A percentile compares a stretch with the other conserved stretches of the same genome.
Conservation (phyloP, 148 eudicot species). For the Rhododendron ferrugineum region DNA sequence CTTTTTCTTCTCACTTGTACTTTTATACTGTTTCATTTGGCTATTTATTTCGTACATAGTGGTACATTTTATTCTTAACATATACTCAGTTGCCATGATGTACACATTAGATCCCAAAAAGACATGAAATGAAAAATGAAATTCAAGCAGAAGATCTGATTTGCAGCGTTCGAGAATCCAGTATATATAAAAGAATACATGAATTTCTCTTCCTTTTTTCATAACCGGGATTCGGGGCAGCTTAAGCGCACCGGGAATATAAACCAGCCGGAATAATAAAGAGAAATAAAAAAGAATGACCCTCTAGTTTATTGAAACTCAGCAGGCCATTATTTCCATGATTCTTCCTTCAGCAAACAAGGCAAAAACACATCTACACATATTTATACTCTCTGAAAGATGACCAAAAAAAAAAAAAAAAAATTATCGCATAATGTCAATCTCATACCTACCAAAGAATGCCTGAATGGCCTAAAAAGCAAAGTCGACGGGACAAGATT, state of each 20-base stretch:
- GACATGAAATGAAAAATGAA: background rate
- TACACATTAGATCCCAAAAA: background rate
- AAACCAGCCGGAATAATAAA: background rate
- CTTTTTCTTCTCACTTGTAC: background rate
- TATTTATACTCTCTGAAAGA: background rate
- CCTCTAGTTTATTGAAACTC: background rate
- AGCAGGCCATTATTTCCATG: background rate
- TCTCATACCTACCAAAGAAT: background rate
- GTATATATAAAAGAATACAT: background rate
- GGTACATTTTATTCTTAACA: background rate
- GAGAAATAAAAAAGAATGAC: background rate
- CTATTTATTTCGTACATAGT: background rate
- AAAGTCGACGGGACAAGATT: background rate
- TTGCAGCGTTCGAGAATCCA: background rate
- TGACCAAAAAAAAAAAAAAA: background rate
- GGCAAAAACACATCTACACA: background rate
- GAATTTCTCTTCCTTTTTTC: background rate
- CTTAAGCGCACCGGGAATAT: background rate
- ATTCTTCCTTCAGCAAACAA: background rate
- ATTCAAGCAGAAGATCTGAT: background rate
- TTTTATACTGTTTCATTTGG: background rate
- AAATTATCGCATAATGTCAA: constrained; percentile 1
- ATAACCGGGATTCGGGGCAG: background rate
- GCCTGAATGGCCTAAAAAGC: background rate
- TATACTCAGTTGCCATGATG: background rate